Evolutionary conservation across 78 protist species (phyloP), one percentile per base, ranked within the genome.

Genomic region (Pelomyxa schiedti): DNA sequence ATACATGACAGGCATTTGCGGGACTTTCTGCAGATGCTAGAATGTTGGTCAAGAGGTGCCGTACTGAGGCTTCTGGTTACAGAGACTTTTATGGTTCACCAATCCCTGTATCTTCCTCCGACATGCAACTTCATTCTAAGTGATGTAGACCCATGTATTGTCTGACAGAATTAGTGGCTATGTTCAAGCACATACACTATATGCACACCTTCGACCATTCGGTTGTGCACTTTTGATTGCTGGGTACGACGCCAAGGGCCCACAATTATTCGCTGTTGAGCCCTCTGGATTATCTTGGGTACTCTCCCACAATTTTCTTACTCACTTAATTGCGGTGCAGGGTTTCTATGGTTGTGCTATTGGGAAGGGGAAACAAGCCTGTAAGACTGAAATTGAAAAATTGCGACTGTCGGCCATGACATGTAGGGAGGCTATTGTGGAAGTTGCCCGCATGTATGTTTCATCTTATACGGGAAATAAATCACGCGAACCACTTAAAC

Each of bases 341-440:
- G 90, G 92, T 9, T 94, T 83, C 79, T 71, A 37, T 63, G 96
- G 81, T 8, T 24, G 76, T n/a, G 89, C 95, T 1, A 30, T 86
- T 35, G 99, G 99, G 39, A 96, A 94, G 82, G 92, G 86, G 66
- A 87, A 87, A 78, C 87, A 83, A 76, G 89, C 94, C 1, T 95
- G 97, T 24, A 86, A 90, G 80, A 84, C 94, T n/a, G 97, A 92
- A 66, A 66, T 97, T 2, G 98, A 95, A 85, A 97, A 95, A 64
- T 47, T 97, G 36, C 78, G 89, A 32, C 52, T 86, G 39, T 36
- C 52, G 4, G 86, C 83, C 67, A 37, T 93, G 63, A 86, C 96
- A 8, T 29, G 78, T 32, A 39, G 67, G 7, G 95, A 95, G 42
- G 98, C 96, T 0, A 80, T 96, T 35, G 75, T 77, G 75, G 88